phyloP scores from a whole-genome alignment of 2,329 filamentous ascomycete species.

The Colletotrichum melonis region DNA sequence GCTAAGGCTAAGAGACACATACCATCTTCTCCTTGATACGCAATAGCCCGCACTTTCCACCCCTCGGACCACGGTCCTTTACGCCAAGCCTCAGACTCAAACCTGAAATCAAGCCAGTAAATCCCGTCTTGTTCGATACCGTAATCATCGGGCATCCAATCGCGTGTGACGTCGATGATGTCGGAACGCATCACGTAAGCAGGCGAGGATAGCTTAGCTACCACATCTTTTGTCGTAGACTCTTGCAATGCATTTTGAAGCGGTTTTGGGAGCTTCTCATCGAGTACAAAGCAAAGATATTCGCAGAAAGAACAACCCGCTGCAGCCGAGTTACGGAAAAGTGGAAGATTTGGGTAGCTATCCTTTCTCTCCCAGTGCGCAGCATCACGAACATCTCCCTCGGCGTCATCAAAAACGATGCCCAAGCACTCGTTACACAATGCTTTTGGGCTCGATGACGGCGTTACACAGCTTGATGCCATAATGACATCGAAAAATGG shows the following conservation, averaged over 20 bases:
- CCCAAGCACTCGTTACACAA: background rate
- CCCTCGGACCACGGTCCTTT: background rate
- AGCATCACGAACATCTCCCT: background rate
- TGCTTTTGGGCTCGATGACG: background rate
- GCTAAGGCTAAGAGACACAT: background rate
- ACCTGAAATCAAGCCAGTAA: background rate
- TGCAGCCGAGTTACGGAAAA: background rate
- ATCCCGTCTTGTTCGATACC: background rate
- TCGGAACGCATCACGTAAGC: background rate
- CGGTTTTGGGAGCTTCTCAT: background rate
- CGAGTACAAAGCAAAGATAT: background rate
- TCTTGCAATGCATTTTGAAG: background rate
- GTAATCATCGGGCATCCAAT: background rate
- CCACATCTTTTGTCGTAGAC: background rate
- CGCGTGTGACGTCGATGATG: background rate
- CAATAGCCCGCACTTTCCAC: background rate
- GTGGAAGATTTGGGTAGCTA: background rate
- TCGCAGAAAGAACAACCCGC: background rate
- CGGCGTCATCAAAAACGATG: background rate
- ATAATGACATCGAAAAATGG: background rate
- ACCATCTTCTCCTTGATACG: background rate
- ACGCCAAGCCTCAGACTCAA: background rate
- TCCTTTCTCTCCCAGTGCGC: background rate
- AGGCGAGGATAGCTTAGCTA: background rate
- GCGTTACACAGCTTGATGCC: background rate